Percentiles rank a stretch among this genome's conserved stretches.
Conservation (phyloP, 352 stramenopile genomes). For the Thalassiosira hispida region DNA sequence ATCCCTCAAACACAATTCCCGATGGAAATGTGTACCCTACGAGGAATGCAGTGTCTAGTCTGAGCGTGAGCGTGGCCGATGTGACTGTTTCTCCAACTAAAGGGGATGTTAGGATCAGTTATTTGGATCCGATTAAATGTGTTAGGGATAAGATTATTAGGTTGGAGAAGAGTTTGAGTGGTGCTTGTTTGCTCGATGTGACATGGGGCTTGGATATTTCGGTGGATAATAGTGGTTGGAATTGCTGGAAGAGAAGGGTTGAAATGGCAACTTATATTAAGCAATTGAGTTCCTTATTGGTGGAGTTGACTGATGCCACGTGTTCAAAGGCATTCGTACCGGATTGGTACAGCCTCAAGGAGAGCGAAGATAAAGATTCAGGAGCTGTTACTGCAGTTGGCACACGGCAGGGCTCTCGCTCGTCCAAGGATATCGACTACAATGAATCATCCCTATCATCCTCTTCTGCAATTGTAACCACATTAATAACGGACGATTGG, state of each 20-base stretch:
- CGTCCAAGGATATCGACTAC: too few relatives aligned
- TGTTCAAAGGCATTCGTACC: constrained; percentile 66
- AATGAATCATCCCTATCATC: neutral
- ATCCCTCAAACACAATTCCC: constrained; percentile 1
- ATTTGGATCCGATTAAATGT: constrained; percentile 58
- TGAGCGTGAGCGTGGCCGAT: constrained; percentile 21
- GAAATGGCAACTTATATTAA: constrained; percentile 54
- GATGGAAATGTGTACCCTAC: constrained; percentile 37
- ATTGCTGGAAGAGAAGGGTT: constrained; percentile 61
- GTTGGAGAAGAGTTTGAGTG: constrained; percentile 56
- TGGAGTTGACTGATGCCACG: constrained; percentile 70
- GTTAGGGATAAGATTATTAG: constrained; percentile 63
- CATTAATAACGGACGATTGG: constrained; percentile 25
- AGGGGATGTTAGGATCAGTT: constrained; percentile 19
- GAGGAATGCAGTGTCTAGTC: constrained; percentile 5
- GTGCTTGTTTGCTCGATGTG: constrained; percentile 60
- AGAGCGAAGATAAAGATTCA: constrained; percentile 22
- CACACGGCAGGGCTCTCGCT: too few relatives aligned
- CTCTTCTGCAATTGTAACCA: neutral
- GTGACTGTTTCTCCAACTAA: constrained; percentile 4
- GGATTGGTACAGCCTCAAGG: constrained; percentile 55
- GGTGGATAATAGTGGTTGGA: constrained; percentile 9
- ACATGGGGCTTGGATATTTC: constrained; percentile 54
- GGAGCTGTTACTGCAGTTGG: too few relatives aligned
- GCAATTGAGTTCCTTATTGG: constrained; percentile 56